Conservation (phyloP, 805 yeast species). For the Cyberlindnera petersonii region DNA sequence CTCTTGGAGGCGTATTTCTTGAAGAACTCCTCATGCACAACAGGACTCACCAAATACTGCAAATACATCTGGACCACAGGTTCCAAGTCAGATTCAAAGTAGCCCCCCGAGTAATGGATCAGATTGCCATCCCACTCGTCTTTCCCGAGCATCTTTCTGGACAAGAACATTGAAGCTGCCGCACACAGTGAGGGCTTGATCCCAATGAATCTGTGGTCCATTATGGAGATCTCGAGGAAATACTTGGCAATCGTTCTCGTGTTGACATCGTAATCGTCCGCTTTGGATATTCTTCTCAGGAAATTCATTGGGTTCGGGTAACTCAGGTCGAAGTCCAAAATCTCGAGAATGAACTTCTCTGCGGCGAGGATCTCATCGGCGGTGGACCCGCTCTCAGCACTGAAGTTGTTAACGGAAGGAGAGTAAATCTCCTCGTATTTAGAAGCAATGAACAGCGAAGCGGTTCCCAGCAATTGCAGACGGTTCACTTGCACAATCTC, state of each 20-base stretch:
- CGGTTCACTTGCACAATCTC: constrained; percentile 77
- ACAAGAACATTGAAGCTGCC: constrained; percentile 85
- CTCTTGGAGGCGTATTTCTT: constrained; percentile 88
- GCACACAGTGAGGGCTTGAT: constrained; percentile 77
- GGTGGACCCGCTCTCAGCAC: constrained; percentile 75
- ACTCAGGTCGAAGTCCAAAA: constrained; percentile 70
- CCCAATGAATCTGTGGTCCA: constrained; percentile 77
- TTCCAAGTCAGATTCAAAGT: constrained; percentile 64
- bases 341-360: constrained; percentile 74
- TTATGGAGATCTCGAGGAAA: constrained; percentile 71
- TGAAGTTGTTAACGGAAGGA: constrained; percentile 82
- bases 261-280: constrained; percentile 89
- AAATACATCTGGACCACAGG: constrained; percentile 72
- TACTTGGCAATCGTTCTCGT: constrained; percentile 89
- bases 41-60: constrained; percentile 74
- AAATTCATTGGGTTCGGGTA: constrained; percentile 94
- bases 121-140: constrained; percentile 81
- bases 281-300: constrained; percentile 84
- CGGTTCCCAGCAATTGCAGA: constrained; percentile 81
- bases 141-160: constrained; percentile 70
- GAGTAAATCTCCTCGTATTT: constrained; percentile 91
- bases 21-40: constrained; percentile 87
- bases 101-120: constrained; percentile 90
- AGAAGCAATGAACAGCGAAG: constrained; percentile 83
- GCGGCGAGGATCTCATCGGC: constrained; percentile 84